phyloP scores from a whole-genome alignment of 345 rosid species.

The Euphorbia pulcherrima region DNA sequence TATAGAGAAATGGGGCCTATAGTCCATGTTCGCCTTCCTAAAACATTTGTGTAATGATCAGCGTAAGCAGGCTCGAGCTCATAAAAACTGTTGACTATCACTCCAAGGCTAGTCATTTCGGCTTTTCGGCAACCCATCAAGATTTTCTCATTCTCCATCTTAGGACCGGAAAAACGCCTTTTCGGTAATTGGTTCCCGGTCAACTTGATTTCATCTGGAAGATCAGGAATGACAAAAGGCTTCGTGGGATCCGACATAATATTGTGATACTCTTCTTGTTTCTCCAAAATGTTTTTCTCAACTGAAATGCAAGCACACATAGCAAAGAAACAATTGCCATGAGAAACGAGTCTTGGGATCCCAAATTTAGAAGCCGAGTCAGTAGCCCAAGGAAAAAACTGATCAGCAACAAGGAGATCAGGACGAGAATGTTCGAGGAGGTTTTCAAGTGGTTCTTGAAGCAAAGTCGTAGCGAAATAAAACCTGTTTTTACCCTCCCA shows the following conservation, averaged over 20 bases:
- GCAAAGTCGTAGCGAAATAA: background rate
- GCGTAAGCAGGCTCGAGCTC: conserved; percentile 41
- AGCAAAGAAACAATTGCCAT: conserved; percentile 31
- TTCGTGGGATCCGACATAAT: conserved; percentile 18
- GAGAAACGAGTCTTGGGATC: conserved; percentile 36
- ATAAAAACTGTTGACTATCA: conserved; percentile 37
- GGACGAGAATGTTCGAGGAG: conserved; percentile 13
- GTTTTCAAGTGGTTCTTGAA: background rate
- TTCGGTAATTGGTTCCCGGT: conserved; percentile 25
- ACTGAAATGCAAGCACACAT: conserved; percentile 18
- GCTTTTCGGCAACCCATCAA: background rate
- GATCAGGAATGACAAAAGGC: conserved; percentile 18
- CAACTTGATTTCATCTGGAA: conserved; percentile 9
- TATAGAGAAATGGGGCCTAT: conserved; percentile 34
- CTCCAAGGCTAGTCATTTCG: background rate
- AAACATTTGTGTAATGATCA: conserved; percentile 30
- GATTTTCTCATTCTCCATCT: background rate
- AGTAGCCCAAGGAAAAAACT: conserved; percentile 37
- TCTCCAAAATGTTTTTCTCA: conserved; percentile 9
- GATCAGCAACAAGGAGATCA: conserved; percentile 38
- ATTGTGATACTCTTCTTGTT: background rate
- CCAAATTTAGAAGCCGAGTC: conserved; percentile 34
- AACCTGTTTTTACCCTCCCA: background rate
- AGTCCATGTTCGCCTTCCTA: conserved; percentile 32
- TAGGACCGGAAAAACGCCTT: background rate